Evolutionary conservation across 2,329 filamentous ascomycete genomes (phyloP), one percentile per base, ranked within the genome.

Genomic region (Intubia oerlemansii): DNA sequence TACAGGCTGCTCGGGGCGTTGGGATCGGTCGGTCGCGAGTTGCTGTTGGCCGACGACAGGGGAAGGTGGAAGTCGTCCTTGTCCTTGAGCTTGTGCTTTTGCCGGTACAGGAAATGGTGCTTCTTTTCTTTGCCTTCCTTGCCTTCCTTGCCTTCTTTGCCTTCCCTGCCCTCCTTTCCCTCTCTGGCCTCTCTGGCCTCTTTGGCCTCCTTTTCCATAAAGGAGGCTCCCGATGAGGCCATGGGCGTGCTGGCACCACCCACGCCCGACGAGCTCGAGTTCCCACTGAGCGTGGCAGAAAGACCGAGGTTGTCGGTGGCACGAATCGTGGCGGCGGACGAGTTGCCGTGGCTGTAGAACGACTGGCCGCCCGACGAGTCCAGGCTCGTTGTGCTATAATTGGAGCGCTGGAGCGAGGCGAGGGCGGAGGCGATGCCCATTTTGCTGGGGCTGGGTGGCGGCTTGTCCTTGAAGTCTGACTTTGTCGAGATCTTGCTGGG

Each of bases 31-130:
- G 77, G 73, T 38, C 66, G 64, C 2, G 77, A 82, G 42, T 79
- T 84, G 47, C 74, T 81, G 34, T 69, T 66, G 3, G 74, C 74
- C 4, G 77, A 82, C 1, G 75, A 81, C 3, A 84, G 51, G 3
- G 75, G 72, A 4, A 82, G 56, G 39, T 72, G 63, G 36, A 68
- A 70, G 34, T 82, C 77, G 37, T 80, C 73, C 48, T 74, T 76
- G 41, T 64, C 63, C 37, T 63, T 70, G 33, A 79, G 54, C 46
- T 82, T 84, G 42, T 82, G 65, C 44, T 82, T 84, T 43, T 80
- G 75, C 22, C 78, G 60, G 7, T 75, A 80, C 30, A 85, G 46
- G 39, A 85, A 84, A 42, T 84, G 71, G 40, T 82, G 78, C 38
- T 75, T 77, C 51, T 76, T 77, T 41, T 78, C 71, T 49, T 77